Percentiles rank a stretch among this genome's conserved stretches.
Evolutionary conservation across 306 rosid species (phyloP).

Genomic region (Coriaria nepalensis): DNA sequence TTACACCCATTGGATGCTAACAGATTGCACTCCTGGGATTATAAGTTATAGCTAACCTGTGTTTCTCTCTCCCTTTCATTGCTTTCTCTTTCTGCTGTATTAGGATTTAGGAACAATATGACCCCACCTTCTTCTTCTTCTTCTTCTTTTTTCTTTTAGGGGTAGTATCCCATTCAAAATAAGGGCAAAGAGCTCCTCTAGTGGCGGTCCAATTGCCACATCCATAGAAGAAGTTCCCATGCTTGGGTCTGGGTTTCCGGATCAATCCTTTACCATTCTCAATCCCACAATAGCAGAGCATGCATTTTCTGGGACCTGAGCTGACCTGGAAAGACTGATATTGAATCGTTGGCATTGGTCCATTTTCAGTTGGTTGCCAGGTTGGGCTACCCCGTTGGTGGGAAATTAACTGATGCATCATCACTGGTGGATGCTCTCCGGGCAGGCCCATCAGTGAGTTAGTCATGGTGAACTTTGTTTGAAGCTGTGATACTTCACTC

Average conservation of each 20-base stretch:
- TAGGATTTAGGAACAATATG: too few species aligned
- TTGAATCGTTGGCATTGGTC: constrained; percentile 32
- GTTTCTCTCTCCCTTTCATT: too few species aligned
- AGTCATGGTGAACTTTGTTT: constrained; percentile 69
- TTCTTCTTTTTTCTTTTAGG: too few species aligned
- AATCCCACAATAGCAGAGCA: constrained; percentile 63
- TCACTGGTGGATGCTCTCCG: too few species aligned
- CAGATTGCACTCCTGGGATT: too few species aligned
- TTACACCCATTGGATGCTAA: too few species aligned
- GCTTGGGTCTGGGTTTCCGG: constrained; percentile 76
- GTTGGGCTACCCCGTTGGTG: too few species aligned
- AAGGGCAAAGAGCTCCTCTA: constrained; percentile 75
- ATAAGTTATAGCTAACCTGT: too few species aligned
- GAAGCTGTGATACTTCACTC: too few species aligned
- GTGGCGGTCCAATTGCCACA: constrained; percentile 78
- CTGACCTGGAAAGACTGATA: constrained; percentile 44
- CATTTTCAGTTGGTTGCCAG: constrained; percentile 9
- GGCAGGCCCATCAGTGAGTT: constrained; percentile 35
- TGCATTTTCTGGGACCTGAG: constrained; percentile 38
- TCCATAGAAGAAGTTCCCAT: constrained; percentile 69
- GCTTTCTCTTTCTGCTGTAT: too few species aligned
- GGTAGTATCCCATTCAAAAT: constrained; percentile 74
- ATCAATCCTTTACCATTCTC: constrained; percentile 55
- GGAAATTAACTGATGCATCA: too few species aligned
- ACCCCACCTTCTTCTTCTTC: too few species aligned